These are phyloP conservation scores for Chalciporus sphaerocephalus DNA, from an alignment of 768 basidiomycete genomes.

Conservation along the genomic window DNA sequence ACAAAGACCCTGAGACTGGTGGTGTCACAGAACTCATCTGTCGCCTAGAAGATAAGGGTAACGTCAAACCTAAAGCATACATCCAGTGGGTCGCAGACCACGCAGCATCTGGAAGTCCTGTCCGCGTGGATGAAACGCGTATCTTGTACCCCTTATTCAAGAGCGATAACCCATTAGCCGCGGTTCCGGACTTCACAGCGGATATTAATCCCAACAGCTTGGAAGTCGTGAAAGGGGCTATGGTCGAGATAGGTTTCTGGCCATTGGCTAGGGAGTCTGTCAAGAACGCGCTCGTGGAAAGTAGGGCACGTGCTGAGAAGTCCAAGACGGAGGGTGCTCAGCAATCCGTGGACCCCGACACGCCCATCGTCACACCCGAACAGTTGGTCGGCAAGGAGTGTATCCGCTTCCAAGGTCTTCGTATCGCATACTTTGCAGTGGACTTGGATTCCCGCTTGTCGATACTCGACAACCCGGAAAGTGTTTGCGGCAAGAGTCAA, in stretches of 20 bases:
- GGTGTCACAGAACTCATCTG: conserved; percentile 76
- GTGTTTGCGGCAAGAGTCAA: conserved; percentile 43
- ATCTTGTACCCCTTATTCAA: conserved; percentile 94
- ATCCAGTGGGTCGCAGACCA: conserved; percentile 98
- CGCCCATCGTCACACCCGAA: conserved; percentile 64
- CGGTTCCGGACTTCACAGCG: conserved; percentile 67
- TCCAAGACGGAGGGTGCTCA: conserved; percentile 45
- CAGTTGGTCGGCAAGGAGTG: conserved; percentile 89
- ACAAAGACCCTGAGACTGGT: conserved; percentile 67
- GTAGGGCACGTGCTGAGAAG: conserved; percentile 57
- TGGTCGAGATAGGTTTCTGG: conserved; percentile 91
- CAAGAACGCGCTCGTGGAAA: conserved; percentile 59
- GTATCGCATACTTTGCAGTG: conserved; percentile 91
- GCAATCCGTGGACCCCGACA: conserved; percentile 42
- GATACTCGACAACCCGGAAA: conserved; percentile 52
- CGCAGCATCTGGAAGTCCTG: conserved; percentile 70
- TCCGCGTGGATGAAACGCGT: conserved; percentile 82
- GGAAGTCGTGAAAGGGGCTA: conserved; percentile 72
- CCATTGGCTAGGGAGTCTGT: conserved; percentile 66
- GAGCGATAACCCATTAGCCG: conserved; percentile 77
- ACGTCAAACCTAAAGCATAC: conserved; percentile 85
- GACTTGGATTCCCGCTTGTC: conserved; percentile 80
- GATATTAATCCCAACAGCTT: conserved; percentile 84
- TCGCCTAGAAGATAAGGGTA: conserved; percentile 66
- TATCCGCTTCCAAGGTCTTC: conserved; percentile 93